A percentile compares a stretch with the other conserved stretches of the same genome.
phyloP scores from a whole-genome alignment of 805 yeast species.

The Priceomyces medius region DNA sequence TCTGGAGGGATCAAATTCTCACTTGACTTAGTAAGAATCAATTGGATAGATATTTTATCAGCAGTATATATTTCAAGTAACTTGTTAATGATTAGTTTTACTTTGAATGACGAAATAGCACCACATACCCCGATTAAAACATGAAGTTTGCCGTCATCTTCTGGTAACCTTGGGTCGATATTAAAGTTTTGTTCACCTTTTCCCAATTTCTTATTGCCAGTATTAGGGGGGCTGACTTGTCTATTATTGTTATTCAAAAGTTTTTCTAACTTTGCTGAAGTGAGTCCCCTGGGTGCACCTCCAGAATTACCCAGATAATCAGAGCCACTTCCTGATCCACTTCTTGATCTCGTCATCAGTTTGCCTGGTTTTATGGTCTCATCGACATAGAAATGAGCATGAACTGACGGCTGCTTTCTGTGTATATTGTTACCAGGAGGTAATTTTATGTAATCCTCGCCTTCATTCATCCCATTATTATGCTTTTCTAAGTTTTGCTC shows the following conservation, averaged over 20 bases:
- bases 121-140: constrained; percentile 60
- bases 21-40: constrained; percentile 53
- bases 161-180: constrained; percentile 52
- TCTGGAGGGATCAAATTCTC: constrained; percentile 53
- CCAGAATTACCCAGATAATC: constrained; percentile 15
- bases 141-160: constrained; percentile 56
- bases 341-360: constrained; percentile 31
- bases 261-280: constrained; percentile 10
- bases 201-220: constrained; percentile 1
- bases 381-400: constrained; percentile 75
- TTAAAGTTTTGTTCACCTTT: constrained; percentile 26
- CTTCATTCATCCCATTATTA: constrained; percentile 23
- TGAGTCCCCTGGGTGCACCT: background rate
- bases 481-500: constrained; percentile 4
- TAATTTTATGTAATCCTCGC: constrained; percentile 13
- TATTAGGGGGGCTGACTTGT: constrained; percentile 8
- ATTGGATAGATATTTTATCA: constrained; percentile 51
- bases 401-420: constrained; percentile 62
- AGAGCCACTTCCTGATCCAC: constrained; percentile 35
- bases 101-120: constrained; percentile 51
- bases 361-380: constrained; percentile 57
- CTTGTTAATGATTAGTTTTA: constrained; percentile 51
- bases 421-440: constrained; percentile 39
- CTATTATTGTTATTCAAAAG: constrained; percentile 4
- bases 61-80: constrained; percentile 51